Percentiles rank a stretch among this genome's conserved stretches.
These are phyloP conservation scores for Candida ascalaphidarum DNA, from an alignment of 805 yeast species.

Conservation along the genomic window DNA sequence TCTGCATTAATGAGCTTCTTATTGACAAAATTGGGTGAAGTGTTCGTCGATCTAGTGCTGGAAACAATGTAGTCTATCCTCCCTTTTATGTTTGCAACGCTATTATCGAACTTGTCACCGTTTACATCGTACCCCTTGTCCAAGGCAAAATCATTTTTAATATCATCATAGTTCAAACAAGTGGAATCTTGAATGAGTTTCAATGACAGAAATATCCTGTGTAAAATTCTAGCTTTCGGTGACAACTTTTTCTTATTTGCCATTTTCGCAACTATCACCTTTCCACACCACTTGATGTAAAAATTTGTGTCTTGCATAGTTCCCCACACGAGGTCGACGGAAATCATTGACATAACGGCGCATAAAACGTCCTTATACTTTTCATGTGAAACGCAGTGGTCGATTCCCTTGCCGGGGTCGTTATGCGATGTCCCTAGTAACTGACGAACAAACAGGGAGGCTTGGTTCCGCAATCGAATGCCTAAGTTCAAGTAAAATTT, in stretches of 20 bases:
- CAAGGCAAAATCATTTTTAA: slow-evolving; percentile 24
- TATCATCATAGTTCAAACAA: slow-evolving; percentile 28
- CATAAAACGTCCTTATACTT: slow-evolving; percentile 79
- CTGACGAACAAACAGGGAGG: slow-evolving; percentile 55
- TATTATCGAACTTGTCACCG: slow-evolving; percentile 20
- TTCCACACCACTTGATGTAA: slow-evolving; percentile 70
- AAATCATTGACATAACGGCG: slow-evolving; percentile 78
- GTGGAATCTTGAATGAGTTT: slow-evolving; percentile 76
- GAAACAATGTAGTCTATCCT: slow-evolving; percentile 17
- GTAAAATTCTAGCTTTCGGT: slow-evolving; percentile 68
- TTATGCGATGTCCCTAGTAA: slow-evolving; percentile 33
- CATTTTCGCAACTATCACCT: slow-evolving; percentile 64
- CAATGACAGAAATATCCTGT: slow-evolving; percentile 68
- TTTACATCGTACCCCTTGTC: slow-evolving; percentile 24
- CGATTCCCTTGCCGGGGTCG: slow-evolving; percentile 26
- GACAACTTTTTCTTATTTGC: slow-evolving; percentile 54
- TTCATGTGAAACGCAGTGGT: slow-evolving; percentile 42
- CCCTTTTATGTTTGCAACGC: slow-evolving; percentile 6
- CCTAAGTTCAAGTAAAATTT: slow-evolving; percentile 66
- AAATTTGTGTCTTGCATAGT: slow-evolving; percentile 78
- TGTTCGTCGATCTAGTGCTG: slow-evolving; percentile 4
- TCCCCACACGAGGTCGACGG: slow-evolving; percentile 87
- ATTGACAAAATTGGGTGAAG: slow-evolving; percentile 33
- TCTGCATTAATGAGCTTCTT: slow-evolving; percentile 37
- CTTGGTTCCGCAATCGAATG: slow-evolving; percentile 65